These are phyloP conservation scores for Chenopodium quinoa DNA, from an alignment of 148 eudicot genomes.

Conservation along the genomic window DNA sequence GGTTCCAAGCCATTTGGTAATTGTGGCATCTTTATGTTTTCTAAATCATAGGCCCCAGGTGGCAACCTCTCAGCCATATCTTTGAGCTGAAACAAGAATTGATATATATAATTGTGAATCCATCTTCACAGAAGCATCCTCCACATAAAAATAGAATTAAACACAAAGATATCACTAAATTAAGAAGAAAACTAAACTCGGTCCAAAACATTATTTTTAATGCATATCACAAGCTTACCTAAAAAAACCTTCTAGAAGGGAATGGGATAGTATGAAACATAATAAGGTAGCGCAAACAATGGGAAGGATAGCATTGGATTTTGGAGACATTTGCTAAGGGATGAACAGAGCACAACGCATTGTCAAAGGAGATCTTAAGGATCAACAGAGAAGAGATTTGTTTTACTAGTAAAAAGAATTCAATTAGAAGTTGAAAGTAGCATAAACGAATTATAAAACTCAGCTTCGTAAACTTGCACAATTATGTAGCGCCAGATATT, in stretches of 20 bases:
- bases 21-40: constrained; percentile 42
- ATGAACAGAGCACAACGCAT: neutral
- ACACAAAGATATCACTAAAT: neutral
- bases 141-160: neutral
- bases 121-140: neutral
- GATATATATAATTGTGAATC: neutral
- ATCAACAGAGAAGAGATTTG: neutral
- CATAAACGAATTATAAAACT: neutral
- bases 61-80: constrained; percentile 94
- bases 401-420: neutral
- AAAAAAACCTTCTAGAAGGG: neutral
- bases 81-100: constrained; percentile 55
- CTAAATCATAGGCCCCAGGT: constrained; percentile 66
- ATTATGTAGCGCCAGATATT: neutral
- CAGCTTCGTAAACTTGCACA: neutral
- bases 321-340: neutral
- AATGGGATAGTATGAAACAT: neutral
- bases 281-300: neutral
- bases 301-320: neutral
- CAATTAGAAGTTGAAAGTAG: neutral
- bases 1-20: constrained; percentile 61
- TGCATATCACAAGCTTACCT: neutral
- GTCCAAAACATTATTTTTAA: neutral
- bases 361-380: neutral
- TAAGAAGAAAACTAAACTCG: neutral